phyloP scores from a whole-genome alignment of 192 early-diverging fungal species.

The Backusella circina region DNA sequence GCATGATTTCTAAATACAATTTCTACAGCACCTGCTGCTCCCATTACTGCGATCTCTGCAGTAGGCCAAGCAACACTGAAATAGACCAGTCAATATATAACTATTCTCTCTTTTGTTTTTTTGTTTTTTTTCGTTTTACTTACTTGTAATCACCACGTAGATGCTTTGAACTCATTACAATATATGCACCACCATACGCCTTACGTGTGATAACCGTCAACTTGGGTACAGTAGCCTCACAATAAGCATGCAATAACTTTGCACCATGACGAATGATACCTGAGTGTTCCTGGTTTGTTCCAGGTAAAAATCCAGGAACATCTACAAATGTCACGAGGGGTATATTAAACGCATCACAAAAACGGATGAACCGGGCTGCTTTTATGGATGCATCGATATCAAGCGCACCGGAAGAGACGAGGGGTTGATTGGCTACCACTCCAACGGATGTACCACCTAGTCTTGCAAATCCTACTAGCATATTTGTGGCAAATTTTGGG shows the following conservation, averaged over 20 bases:
- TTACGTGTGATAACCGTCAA: conserved; percentile 93
- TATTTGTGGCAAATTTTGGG: conserved; percentile 91
- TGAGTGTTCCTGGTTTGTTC: conserved; percentile 90
- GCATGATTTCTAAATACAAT: conserved; percentile 84
- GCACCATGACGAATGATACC: conserved; percentile 97
- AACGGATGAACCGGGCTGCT: conserved; percentile 93
- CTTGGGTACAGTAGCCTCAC: conserved; percentile 96
- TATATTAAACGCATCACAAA: conserved; percentile 96
- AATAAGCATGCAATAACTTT: conserved; percentile 94
- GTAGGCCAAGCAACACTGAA: conserved; percentile 90
- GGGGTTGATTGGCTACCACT: conserved; percentile 92
- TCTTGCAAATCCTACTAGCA: conserved; percentile 86
- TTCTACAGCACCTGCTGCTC: conserved; percentile 94
- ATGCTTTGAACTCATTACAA: conserved; percentile 98
- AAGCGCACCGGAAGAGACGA: conserved; percentile 91
- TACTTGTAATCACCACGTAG: conserved; percentile 77
- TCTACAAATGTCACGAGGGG: conserved; percentile 93
- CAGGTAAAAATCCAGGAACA: conserved; percentile 95
- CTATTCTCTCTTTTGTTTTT: not conserved
- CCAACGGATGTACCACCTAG: conserved; percentile 83
- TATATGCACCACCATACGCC: conserved; percentile 97
- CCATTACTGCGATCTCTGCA: conserved; percentile 99
- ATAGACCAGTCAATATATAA: not conserved
- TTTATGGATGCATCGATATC: conserved; percentile 96
- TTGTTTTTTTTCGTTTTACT: not conserved